Evolutionary conservation across 805 yeast species (phyloP).

Genomic region (Cephaloascus albidus): DNA sequence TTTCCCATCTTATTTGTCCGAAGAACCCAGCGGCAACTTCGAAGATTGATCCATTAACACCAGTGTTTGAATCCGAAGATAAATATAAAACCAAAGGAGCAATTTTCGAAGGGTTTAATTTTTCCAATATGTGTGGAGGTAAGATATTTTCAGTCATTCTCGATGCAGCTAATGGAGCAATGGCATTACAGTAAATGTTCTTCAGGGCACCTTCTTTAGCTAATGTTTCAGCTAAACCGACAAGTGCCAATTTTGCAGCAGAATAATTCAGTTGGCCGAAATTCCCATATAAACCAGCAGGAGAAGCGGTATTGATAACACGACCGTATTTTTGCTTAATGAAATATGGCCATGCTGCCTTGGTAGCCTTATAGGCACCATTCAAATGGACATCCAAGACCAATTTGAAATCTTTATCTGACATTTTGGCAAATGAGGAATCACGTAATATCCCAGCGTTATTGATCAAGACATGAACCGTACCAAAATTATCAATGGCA

Average conservation of each 20-base stretch:
- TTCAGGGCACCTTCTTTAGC: constrained; percentile 88
- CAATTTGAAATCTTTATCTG: constrained; percentile 65
- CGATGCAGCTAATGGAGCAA: constrained; percentile 92
- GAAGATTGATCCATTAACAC: constrained; percentile 66
- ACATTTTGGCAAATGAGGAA: constrained; percentile 78
- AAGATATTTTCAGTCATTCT: constrained; percentile 91
- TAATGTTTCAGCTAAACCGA: constrained; percentile 88
- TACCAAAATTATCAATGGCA: constrained; percentile 79
- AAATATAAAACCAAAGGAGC: constrained; percentile 86
- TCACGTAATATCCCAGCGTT: constrained; percentile 95
- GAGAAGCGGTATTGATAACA: constrained; percentile 88
- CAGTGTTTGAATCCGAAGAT: constrained; percentile 49
- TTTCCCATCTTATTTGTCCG: constrained; percentile 91
- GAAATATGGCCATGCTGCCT: constrained; percentile 90
- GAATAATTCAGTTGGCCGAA: constrained; percentile 96
- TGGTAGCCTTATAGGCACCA: constrained; percentile 79
- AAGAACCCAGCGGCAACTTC: constrained; percentile 94
- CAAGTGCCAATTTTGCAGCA: constrained; percentile 83
- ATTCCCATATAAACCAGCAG: constrained; percentile 95
- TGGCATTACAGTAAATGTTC: constrained; percentile 76
- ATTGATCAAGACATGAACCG: constrained; percentile 82
- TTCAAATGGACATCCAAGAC: constrained; percentile 83
- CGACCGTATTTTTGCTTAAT: constrained; percentile 82
- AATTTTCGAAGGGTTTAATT: constrained; percentile 76
- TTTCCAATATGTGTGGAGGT: constrained; percentile 77